These are phyloP conservation scores for Penicillium fuscoglaucum DNA, from an alignment of 2,329 filamentous ascomycete species.

Conservation along the genomic window DNA sequence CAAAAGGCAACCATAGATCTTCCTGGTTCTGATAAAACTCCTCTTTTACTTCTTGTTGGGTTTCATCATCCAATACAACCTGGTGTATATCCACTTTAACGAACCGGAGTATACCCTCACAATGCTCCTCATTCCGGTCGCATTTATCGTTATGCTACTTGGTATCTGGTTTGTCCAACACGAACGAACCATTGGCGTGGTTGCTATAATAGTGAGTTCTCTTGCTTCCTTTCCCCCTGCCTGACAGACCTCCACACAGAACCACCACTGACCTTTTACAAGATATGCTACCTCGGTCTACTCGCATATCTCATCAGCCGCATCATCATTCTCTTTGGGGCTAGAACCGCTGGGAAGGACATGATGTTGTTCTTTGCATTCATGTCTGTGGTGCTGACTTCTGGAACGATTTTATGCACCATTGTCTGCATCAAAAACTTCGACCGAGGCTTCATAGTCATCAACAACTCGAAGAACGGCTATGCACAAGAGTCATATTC, in stretches of 20 bases:
- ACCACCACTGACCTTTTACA: neutral
- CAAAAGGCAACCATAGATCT: neutral
- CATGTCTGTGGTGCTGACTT: neutral
- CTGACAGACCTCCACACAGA: too few relatives aligned
- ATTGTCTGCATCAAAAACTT: constrained; percentile 1
- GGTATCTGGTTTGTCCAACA: neutral
- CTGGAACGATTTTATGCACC: neutral
- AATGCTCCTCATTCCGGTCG: neutral
- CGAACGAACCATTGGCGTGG: too few relatives aligned
- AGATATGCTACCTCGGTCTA: neutral
- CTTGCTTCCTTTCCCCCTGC: neutral
- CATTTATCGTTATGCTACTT: neutral
- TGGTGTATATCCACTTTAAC: neutral
- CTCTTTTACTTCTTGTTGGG: neutral
- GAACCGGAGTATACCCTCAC: neutral
- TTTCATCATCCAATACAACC: neutral
- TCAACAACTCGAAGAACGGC: neutral
- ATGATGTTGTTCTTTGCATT: constrained; percentile 2
- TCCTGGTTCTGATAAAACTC: neutral
- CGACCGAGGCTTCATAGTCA: constrained; percentile 1
- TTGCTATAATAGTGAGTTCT: neutral
- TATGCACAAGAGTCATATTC: neutral
- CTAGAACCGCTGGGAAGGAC: neutral
- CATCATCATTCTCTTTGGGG: neutral
- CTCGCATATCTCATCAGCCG: constrained; percentile 1